Base-by-base conservation (phyloP, 805 yeast genomes). In the Myxozyma mucilagina region DNA sequence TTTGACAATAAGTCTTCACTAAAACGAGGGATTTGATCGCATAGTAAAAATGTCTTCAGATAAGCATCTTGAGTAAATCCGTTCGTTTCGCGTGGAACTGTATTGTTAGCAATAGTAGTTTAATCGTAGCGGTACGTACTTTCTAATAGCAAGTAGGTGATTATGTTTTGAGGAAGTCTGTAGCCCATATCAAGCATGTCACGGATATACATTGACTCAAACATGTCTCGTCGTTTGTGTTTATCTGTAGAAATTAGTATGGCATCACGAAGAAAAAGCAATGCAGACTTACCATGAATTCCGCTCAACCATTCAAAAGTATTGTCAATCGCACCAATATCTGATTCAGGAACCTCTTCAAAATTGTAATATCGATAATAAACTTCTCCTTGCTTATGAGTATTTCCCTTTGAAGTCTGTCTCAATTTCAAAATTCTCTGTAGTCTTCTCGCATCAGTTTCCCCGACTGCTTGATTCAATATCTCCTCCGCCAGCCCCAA, bases 51-150 rank as follows among this genome's bases (percentile, higher is more conserved):
- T 3, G 42, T 42, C n/a, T 50, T 9, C 16, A 36, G 9, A 48
- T 62, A 62, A 11, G 59, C 35, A 7, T 48, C 13, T 10, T 20
- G 52, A 6, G 60, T 44, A 18, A 39, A n/a, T 29, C 31, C 59
- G 16, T 62, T 47, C 5, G 56, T 52, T 47, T 62, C 66, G 10
- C 53, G 44, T 20, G 63, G 51, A 11, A 57, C 55, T 55, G 18
- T 0, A 11, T 4, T 24, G n/a, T 24, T 13, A 13, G 31, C 18
- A 49, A 6, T 11, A 18, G n/a, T 47, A 13, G 34, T 29, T 14
- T 9, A 18, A 6, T 4, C 14, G n/a, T 38, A 13, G 41, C 6
- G 7, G 10, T 24, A 49, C 50, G 16, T 29, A 53, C 58, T 47
- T 42, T 61, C 57, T 7, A 41, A n/a, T 29, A 55, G 11, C 29